A percentile compares a stretch with the other conserved stretches of the same genome.
Evolutionary conservation across 2,329 filamentous ascomycete species (phyloP).

Genomic region (Phyllosticta citrichinensis): DNA sequence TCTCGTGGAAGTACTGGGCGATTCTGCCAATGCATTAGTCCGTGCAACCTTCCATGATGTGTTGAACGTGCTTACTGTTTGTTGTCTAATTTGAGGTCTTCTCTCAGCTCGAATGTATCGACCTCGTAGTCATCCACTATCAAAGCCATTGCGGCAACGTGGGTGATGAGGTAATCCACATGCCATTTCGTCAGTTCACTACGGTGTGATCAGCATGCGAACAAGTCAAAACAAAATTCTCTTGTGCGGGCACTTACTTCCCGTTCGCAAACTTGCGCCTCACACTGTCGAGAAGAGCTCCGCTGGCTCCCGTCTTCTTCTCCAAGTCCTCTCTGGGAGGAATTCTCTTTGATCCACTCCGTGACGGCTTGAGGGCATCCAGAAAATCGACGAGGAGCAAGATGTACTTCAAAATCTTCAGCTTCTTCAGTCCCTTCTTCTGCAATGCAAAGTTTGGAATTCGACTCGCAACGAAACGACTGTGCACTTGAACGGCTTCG

Average conservation of each 20-base stretch:
- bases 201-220: slow-evolving; percentile 11
- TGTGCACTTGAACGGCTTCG: slow-evolving; percentile 47
- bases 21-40: slow-evolving; percentile 33
- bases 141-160: slow-evolving; percentile 61
- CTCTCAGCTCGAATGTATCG: slow-evolving; percentile 57
- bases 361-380: slow-evolving; percentile 25
- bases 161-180: slow-evolving; percentile 60
- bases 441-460: slow-evolving; percentile 48
- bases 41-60: neutral
- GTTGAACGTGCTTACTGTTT: slow-evolving; percentile 39
- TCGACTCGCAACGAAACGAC: slow-evolving; percentile 56
- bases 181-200: slow-evolving; percentile 60
- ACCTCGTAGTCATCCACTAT: slow-evolving; percentile 65
- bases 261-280: slow-evolving; percentile 58
- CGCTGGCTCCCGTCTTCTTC: slow-evolving; percentile 47
- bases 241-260: slow-evolving; percentile 24
- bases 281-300: slow-evolving; percentile 55
- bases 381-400: slow-evolving; percentile 40
- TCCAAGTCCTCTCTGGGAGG: slow-evolving; percentile 54
- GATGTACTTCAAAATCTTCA: slow-evolving; percentile 42
- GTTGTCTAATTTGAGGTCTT: slow-evolving; percentile 63
- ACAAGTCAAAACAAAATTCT: slow-evolving; percentile 4
- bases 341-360: slow-evolving; percentile 36
- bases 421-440: slow-evolving; percentile 33
- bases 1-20: slow-evolving; percentile 62